A percentile compares a stretch with the other conserved stretches of the same genome.
Evolutionary conservation across 140 eudicot species (phyloP).

Genomic region (Senecio squalidus): DNA sequence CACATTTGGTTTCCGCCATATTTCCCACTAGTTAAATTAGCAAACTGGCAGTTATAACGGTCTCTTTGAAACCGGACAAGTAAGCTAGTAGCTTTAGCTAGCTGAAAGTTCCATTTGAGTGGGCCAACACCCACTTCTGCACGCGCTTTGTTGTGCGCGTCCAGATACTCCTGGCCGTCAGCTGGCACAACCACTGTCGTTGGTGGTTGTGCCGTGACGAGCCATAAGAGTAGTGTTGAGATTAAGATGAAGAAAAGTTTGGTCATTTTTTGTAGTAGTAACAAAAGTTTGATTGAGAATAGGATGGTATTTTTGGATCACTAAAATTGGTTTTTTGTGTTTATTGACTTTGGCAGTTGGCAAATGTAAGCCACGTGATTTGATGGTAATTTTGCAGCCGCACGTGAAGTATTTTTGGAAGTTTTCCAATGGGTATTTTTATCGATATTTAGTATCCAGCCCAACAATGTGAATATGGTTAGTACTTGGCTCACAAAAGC

Average conservation of each 20-base stretch:
- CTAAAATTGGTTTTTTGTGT: constrained; percentile 1
- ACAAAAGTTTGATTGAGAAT: constrained; percentile 11
- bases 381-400: constrained; percentile 26
- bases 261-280: constrained; percentile 14
- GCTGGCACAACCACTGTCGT: constrained; percentile 25
- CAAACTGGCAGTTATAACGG: constrained; percentile 56
- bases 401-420: constrained; percentile 37
- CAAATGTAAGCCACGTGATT: constrained; percentile 43
- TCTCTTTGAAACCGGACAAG: constrained; percentile 64
- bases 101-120: constrained; percentile 51
- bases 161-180: constrained; percentile 50
- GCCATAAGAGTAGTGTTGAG: constrained; percentile 3
- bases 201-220: constrained; percentile 25
- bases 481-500: not conserved
- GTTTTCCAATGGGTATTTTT: not conserved
- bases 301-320: not conserved
- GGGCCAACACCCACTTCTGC: constrained; percentile 70
- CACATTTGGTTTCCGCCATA: constrained; percentile 72
- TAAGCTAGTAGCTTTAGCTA: constrained; percentile 67
- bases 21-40: constrained; percentile 43
- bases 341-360: constrained; percentile 42
- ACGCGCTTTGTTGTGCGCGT: constrained; percentile 68
- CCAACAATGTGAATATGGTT: not conserved
- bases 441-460: not conserved
- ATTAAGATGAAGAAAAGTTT: not conserved